Evolutionary conservation across 1,284 basidiomycete species (phyloP).

Genomic region (Pseudozyma thailandica): DNA sequence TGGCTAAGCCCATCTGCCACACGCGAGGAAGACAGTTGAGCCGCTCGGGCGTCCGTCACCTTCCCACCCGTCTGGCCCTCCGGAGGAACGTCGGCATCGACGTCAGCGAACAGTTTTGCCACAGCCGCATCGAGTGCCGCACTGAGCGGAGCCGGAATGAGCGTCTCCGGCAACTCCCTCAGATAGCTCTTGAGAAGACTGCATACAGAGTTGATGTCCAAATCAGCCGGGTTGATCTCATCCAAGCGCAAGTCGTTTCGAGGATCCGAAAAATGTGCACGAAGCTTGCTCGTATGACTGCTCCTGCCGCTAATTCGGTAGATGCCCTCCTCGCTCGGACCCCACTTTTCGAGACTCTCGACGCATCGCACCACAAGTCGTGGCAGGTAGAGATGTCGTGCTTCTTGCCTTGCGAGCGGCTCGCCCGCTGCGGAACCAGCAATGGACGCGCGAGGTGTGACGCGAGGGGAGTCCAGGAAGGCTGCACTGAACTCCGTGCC

Average conservation of each 20-base stretch:
- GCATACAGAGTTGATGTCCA: slow-evolving; percentile 66
- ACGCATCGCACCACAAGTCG: slow-evolving; percentile 62
- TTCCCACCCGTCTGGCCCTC: slow-evolving; percentile 6
- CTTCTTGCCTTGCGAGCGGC: slow-evolving; percentile 38
- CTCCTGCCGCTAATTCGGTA: slow-evolving; percentile 63
- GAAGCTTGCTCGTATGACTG: slow-evolving; percentile 61
- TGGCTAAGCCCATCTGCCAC: slow-evolving; percentile 25
- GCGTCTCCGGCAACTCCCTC: slow-evolving; percentile 57
- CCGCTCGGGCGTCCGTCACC: slow-evolving; percentile 12
- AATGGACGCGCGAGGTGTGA: slow-evolving; percentile 26
- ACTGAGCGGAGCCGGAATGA: slow-evolving; percentile 36
- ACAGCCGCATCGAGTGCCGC: slow-evolving; percentile 36
- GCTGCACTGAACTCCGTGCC: slow-evolving; percentile 36
- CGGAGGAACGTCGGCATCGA: background rate
- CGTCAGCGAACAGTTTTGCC: slow-evolving; percentile 9
- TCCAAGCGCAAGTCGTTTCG: slow-evolving; percentile 51
- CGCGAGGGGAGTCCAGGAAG: slow-evolving; percentile 26
- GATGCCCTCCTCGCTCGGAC: slow-evolving; percentile 62
- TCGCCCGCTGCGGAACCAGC: slow-evolving; percentile 6
- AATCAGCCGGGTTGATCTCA: slow-evolving; percentile 60
- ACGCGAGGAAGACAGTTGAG: slow-evolving; percentile 4
- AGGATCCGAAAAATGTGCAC: slow-evolving; percentile 47
- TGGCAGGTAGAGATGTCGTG: slow-evolving; percentile 52
- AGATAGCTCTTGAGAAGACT: slow-evolving; percentile 64
- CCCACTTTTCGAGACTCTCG: slow-evolving; percentile 61